Evolutionary conservation across 306 rosid species (phyloP).

Genomic region (Vigna angularis): DNA sequence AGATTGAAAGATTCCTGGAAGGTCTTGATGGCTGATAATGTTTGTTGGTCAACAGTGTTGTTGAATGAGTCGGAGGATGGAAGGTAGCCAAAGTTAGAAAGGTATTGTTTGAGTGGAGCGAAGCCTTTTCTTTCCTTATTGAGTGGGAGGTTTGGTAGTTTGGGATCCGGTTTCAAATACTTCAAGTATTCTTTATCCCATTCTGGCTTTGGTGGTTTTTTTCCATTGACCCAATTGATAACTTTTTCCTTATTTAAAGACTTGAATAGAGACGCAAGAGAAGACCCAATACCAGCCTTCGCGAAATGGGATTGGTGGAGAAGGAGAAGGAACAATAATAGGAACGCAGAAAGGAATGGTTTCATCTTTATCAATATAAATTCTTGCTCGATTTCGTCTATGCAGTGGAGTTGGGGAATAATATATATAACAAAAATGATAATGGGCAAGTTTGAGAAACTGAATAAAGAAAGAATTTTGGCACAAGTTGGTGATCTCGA

Average conservation of each 20-base stretch:
- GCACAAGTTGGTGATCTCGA: too few relatives aligned
- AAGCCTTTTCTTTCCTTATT: not conserved
- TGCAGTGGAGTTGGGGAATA: not conserved
- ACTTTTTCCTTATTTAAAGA: too few relatives aligned
- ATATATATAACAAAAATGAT: not conserved
- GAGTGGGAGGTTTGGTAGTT: not conserved
- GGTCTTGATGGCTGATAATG: not conserved
- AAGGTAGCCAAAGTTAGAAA: not conserved
- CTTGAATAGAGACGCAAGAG: too few relatives aligned
- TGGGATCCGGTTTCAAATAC: too few relatives aligned
- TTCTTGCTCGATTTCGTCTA: not conserved
- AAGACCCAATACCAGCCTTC: not conserved
- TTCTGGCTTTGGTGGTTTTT: too few relatives aligned
- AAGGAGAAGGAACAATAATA: constrained; percentile 2
- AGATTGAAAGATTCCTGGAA: not conserved
- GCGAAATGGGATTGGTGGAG: not conserved
- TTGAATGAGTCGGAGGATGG: not conserved
- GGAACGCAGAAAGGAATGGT: not conserved
- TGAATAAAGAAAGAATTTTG: too few relatives aligned
- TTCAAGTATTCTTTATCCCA: too few relatives aligned
- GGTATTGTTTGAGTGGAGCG: not conserved
- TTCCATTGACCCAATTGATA: too few relatives aligned
- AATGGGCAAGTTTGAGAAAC: too few relatives aligned
- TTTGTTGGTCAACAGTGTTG: not conserved
- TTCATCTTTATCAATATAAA: not conserved